phyloP scores from a whole-genome alignment of 192 early-diverging fungal genomes.

The Chytriomyces sp. region DNA sequence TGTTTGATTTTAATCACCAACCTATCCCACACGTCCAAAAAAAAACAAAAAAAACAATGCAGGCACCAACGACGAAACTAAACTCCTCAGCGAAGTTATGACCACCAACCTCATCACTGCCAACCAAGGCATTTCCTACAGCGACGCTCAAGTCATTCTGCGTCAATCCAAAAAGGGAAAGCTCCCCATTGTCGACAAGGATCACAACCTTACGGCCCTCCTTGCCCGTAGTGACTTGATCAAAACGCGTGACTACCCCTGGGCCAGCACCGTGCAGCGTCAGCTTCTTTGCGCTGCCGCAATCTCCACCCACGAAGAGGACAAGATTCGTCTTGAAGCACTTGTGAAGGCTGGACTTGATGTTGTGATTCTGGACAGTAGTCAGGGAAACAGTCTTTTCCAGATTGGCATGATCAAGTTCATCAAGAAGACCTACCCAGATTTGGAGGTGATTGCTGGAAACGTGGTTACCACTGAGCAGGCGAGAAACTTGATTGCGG shows the following conservation, averaged over 20 bases:
- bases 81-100: conserved; percentile 81
- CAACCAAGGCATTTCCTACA: conserved; percentile 83
- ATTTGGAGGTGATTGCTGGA: conserved; percentile 90
- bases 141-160: conserved; percentile 89
- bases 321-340: conserved; percentile 78
- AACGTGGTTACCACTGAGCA: conserved; percentile 98
- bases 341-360: conserved; percentile 96
- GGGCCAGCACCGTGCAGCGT: conserved; percentile 88
- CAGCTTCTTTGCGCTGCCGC: conserved; percentile 95
- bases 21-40: not conserved
- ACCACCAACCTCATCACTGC: conserved; percentile 87
- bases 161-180: conserved; percentile 93
- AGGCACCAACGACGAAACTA: conserved; percentile 58
- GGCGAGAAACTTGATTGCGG: conserved; percentile 86
- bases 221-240: conserved; percentile 93
- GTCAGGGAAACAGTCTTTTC: conserved; percentile 92
- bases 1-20: conserved; percentile 2
- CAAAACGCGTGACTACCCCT: conserved; percentile 95
- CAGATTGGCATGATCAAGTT: conserved; percentile 95
- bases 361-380: conserved; percentile 94
- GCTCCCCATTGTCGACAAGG: conserved; percentile 88
- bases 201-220: conserved; percentile 85
- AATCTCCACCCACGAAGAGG: conserved; percentile 88
- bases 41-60: not conserved
- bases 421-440: conserved; percentile 84